phyloP scores from a whole-genome alignment of 352 stramenopile genomes.

The Globisporangium echinulatum region DNA sequence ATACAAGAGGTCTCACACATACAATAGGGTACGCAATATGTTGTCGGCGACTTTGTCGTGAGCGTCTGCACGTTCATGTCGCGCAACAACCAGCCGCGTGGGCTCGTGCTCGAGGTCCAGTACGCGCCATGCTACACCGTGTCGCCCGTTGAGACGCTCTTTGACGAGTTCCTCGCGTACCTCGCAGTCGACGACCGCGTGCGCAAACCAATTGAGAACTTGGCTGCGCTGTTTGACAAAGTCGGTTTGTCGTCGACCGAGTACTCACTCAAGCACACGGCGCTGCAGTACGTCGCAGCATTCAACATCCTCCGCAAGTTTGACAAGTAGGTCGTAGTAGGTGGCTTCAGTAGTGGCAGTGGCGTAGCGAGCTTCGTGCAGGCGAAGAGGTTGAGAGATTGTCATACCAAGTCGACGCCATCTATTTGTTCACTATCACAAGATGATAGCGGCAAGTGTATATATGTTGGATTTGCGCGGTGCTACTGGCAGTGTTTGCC shows the following conservation, averaged over 20 bases:
- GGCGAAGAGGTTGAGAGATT: too few relatives aligned
- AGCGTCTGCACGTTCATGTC: conserved; percentile 87
- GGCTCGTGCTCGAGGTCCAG: conserved; percentile 79
- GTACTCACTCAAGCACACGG: conserved; percentile 86
- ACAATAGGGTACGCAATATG: conserved; percentile 61
- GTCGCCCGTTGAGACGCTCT: conserved; percentile 66
- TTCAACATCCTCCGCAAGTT: conserved; percentile 86
- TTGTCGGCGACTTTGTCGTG: conserved; percentile 80
- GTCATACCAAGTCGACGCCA: too few relatives aligned
- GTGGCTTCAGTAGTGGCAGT: too few relatives aligned
- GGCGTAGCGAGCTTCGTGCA: too few relatives aligned
- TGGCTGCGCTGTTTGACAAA: conserved; percentile 66
- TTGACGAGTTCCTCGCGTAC: conserved; percentile 77
- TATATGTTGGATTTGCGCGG: too few relatives aligned
- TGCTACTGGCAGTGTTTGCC: too few relatives aligned
- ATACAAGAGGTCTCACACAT: too few relatives aligned
- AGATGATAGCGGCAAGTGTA: too few relatives aligned
- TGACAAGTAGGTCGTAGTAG: conserved; percentile 36
- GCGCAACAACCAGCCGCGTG: conserved; percentile 71
- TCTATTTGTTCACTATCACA: too few relatives aligned
- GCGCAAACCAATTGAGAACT: conserved; percentile 69
- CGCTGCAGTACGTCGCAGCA: conserved; percentile 80
- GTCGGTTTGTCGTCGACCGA: conserved; percentile 55
- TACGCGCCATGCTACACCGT: conserved; percentile 80
- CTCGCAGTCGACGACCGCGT: conserved; percentile 61